Base-by-base conservation (phyloP, 2,329 filamentous ascomycete genomes). In the Delphinella strobiligena region DNA sequence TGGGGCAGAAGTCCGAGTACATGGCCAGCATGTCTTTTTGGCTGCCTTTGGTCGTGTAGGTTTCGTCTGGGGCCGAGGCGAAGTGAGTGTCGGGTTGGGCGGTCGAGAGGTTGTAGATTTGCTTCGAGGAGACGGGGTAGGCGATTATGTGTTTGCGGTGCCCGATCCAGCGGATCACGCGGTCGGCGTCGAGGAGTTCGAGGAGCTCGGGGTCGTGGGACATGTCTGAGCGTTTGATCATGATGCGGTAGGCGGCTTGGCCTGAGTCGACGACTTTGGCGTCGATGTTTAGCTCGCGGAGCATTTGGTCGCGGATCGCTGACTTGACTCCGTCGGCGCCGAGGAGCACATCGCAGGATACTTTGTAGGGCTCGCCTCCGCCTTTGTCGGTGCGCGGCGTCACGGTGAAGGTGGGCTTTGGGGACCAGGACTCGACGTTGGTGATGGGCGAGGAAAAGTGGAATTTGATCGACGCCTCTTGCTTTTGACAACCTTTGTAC, bases 201-300 rank as follows among this genome's bases (percentile, higher is more conserved):
- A 80, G 63, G 35, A 86, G 65, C 47, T 83, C 79, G 0, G 80
- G 71, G 49, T 87, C 80, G 16, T 71, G 49, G 41, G 68, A 60
- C 73, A 88, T 81, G 43, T 80, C 68, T 19, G 74, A 69, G 10
- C 82, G 74, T 1, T 71, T 73, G 14, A 88, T 68, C 74, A 88
- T 81, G 59, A 88, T 83, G 10, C 82, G 74, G 63, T 88, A 88
- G 2, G 81, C 80, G 0, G 83, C 82, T 61, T 87, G 80, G 3
- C 80, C 75, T 0, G 82, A 85, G 47, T 84, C 79, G 43, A 75
- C 65, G 49, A 80, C 73, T 39, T 74, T 65, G 16, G 70, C 70
- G 4, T 61, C 57, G 45, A 69, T 62, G 32, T 68, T 66, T 1
- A 75, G 60, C 31, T 64, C 60, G 27, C 64, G 58, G 1, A 83